Evolutionary conservation across 1,139 yeast genomes (phyloP), one percentile per base, ranked within the genome.

Genomic region (Nakaseomyces delphensis): DNA sequence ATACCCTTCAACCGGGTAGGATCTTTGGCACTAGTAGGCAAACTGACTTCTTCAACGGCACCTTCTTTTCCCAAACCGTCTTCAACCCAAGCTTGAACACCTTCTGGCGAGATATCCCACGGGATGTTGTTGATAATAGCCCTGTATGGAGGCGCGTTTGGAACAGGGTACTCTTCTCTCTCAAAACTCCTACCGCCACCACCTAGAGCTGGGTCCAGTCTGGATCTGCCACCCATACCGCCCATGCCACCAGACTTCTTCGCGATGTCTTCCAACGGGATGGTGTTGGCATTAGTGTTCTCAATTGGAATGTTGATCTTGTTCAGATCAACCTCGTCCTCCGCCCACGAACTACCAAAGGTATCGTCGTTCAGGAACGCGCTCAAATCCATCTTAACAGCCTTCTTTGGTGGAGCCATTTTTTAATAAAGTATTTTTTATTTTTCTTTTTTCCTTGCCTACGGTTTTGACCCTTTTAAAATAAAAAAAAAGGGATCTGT

Each of bases 141-240:
- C 58, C 85, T 83, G 71, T 67, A 93, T 44, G 99, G 99, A 24
- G 96, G 89, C 43, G 69, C 73, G 57, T 87, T 94, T 39, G 99
- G 99, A 48, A 93, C 72, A 37, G 95, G 95, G 57, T 68, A 83
- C 57, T 80, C 91, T 49, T 71, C 74, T 64, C 85, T 75, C 50
- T 73, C 71, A 53, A 46, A 48, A 36, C 48, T 52, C 37, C 49
- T 46, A 36, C 48, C 47, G 44, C 59, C 47, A 45, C 59, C 43
- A 38, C 59, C 66, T 42, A 65, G 56, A 10, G 69, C 65, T 23
- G 68, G 68, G 46, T 66, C 69, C 45, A 54, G 48, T 38, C 63
- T 53, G 29, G 62, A 57, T 18, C 63, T 63, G 36, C 60, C 62
- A 29, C 59, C 55, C 18, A 56, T 48, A 20, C 53, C 50, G 27